Evolutionary conservation across 2,329 filamentous ascomycete species (phyloP), one percentile per base, ranked within the genome.

Genomic region (Aspergillus sojae): DNA sequence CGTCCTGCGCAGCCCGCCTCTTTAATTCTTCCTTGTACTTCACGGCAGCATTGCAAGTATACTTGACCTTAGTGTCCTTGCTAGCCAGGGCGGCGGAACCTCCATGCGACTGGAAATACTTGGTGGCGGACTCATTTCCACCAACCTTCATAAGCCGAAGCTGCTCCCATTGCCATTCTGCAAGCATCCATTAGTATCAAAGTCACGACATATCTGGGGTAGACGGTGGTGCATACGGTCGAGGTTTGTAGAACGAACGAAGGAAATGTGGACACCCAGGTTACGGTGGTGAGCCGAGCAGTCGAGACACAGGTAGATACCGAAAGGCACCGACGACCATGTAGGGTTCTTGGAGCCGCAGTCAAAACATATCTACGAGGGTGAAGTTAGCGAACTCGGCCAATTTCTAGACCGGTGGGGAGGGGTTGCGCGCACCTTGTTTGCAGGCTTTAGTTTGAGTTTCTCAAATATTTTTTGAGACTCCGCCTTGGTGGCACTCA

Each of bases 11-110:
- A 58, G 93, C 93, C 70, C 94, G 87, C 78, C 90, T 88, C 82
- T 94, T 94, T 63, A 99, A 85, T 79, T 98, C 94, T 61, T 97
- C 94, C 84, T 99, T 99, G 82, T 99, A 99, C 81, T 98, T 98
- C 70, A 88, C 91, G 26, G 95, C 95, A n/a, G 91, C 91, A 74
- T 88, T 91, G 68, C 92, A 97, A 60, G 92, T 93, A 80, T 99
- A 99, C 83, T 99, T 99, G 62, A 92, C 93, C 83, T 97, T 98
- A 55, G 91, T 86, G 75, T 99, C 95, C 80, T 98, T 98, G 87
- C 93, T 97, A 71, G 93, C 93, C 65, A 99, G 87, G 61, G 94
- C 94, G 57, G 94, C 94, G 46, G 92, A 94, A 65, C 95, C 95
- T 67, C 95, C 95, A 77, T 99, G 95, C 72, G 93, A 90, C 81